phyloP scores from a whole-genome alignment of 805 yeast genomes.

The Starmerella khaoyaiensis region DNA sequence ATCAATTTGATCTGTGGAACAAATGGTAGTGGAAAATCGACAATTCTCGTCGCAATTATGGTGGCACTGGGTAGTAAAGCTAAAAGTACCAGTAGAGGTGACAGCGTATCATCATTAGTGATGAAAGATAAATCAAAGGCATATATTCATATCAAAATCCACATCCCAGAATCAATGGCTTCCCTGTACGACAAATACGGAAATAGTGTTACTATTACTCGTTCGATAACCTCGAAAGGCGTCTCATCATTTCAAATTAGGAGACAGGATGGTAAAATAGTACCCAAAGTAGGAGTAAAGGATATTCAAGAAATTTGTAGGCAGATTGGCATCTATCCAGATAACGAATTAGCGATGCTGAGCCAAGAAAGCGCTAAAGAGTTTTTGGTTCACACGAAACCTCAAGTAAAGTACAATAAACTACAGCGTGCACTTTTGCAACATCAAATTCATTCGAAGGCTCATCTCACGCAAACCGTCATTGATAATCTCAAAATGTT shows the following conservation, averaged over 20 bases:
- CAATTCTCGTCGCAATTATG: conserved; percentile 74
- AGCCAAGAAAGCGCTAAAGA: conserved; percentile 92
- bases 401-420: conserved; percentile 55
- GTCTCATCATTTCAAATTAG: conserved; percentile 42
- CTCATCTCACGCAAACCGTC: conserved; percentile 24
- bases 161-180: conserved; percentile 44
- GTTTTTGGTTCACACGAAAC: conserved; percentile 65
- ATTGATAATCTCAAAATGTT: not conserved
- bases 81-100: conserved; percentile 72
- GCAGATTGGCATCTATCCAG: conserved; percentile 63
- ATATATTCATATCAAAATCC: conserved; percentile 48
- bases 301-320: conserved; percentile 57
- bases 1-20: conserved; percentile 79
- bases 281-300: conserved; percentile 39
- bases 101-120: conserved; percentile 53
- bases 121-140: conserved; percentile 66
- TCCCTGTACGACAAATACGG: conserved; percentile 61
- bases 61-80: conserved; percentile 86
- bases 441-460: conserved; percentile 30
- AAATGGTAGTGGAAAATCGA: conserved; percentile 87
- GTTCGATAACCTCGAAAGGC: conserved; percentile 44
- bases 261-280: conserved; percentile 37
- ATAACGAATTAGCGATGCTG: conserved; percentile 81
- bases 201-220: conserved; percentile 50
- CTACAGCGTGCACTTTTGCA: conserved; percentile 44